Conservation (phyloP, 1,284 basidiomycete genomes). For the Trametes polyzona region DNA sequence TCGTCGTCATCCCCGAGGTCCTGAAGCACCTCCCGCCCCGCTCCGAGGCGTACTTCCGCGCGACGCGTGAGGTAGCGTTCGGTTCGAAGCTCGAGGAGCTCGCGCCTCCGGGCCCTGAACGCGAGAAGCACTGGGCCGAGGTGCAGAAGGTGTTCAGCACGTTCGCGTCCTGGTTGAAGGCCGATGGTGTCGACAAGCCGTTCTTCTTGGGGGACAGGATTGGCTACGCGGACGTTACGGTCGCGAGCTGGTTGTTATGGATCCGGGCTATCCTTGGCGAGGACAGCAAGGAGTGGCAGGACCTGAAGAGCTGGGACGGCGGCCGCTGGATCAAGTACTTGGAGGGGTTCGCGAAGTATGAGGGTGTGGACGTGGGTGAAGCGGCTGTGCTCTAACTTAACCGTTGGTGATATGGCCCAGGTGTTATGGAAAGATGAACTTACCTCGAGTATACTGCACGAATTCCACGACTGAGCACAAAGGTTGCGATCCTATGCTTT, state of each 20-base stretch:
- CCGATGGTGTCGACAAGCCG: conserved; percentile 33
- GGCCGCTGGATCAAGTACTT: conserved; percentile 44
- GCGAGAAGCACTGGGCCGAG: conserved; percentile 37
- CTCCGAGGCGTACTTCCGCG: conserved; percentile 43
- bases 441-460: no score
- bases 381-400: conserved; percentile 3
- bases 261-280: conserved; percentile 37
- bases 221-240: conserved; percentile 42
- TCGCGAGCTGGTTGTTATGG: conserved; percentile 38
- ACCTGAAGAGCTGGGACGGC: conserved; percentile 38
- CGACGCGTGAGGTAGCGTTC: conserved; percentile 39
- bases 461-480: no score
- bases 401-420: no score
- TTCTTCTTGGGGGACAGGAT: conserved; percentile 34
- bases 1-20: conserved; percentile 29
- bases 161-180: conserved; percentile 37
- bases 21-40: conserved; percentile 30
- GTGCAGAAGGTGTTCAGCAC: conserved; percentile 35
- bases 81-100: conserved; percentile 42
- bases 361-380: conserved; percentile 14
- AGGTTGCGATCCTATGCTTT: no score
- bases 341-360: conserved; percentile 39
- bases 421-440: no score
- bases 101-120: conserved; percentile 30
- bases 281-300: conserved; percentile 44